Evolutionary conservation across 1,284 basidiomycete species (phyloP), one percentile per base, ranked within the genome.

Genomic region (Papiliotrema laurentii): DNA sequence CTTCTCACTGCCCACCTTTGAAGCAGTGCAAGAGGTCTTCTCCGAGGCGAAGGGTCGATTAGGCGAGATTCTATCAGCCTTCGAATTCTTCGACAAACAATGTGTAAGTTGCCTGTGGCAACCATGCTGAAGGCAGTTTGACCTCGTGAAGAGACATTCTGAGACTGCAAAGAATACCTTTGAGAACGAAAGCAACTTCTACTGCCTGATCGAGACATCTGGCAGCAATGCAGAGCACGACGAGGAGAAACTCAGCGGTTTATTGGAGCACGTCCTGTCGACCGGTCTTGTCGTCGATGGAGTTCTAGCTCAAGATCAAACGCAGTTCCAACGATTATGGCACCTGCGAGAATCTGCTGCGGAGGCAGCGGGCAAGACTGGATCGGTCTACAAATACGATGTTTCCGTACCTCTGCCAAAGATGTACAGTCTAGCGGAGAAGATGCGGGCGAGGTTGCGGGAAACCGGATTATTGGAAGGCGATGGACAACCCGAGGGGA

Each of bases 331-430:
- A 2, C 85, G 85, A 0, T 75, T 98, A 2, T 98, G 96, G 96
- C 83, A 85, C 1, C 78, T 97, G 16, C 86, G 96, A 16, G 96
- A 99, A 75, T 84, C 86, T 34, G 81, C 98, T n/a, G 86, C 96
- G 2, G 96, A 98, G 72, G 87, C 93, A 0, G 83, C 89, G 1
- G 89, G 88, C 24, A 97, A 97, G 71, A 85, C 90, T 68, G 96
- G 96, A 37, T 90, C 90, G 60, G 85, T 88, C 3, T 98, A 96
- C 79, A 99, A 99, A 77, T 98, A 98, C 73, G 96, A 98, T 65
- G 82, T 99, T 34, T 93, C 89, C 19, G 83, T 98, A 28, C 94
- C 94, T 2, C 79, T 96, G 4, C 79, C 82, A 21, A 81, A 84
- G 61, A 97, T 98, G 81, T 87, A 97, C 76, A 80, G 82, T 24